Base-by-base conservation (phyloP, 2,329 filamentous ascomycete species). In the Aureobasidium lini region DNA sequence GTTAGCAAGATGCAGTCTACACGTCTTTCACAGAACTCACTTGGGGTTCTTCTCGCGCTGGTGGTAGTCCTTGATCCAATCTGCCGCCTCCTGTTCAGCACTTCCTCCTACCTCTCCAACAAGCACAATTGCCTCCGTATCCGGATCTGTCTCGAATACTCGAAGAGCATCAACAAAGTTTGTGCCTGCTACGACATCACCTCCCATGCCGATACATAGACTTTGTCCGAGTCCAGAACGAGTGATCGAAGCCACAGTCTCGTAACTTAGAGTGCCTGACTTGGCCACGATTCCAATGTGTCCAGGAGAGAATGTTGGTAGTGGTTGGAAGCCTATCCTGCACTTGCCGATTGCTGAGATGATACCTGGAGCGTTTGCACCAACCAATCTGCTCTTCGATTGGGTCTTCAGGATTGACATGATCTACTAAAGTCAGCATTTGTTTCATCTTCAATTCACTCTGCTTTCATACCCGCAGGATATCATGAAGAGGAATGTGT, bases 281-380 rank as follows among this genome's bases (percentile, higher is more conserved):
- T 90, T 91, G n/a, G 87, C 87, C 3, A 89, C 82, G 58, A 93
- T 88, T 2, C 88, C 88, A 23, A 93, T 77, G 60, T 82, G 81
- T 0, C 88, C 89, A 0, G 83, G 80, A 60, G 79, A 76, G 67
- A 90, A 92, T 60, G 85, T 89, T 0, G 86, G 82, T 11, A 92
- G 75, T 5, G 89, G 89, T 70, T 91, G 88, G 68, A 92, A 91
- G 0, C 89, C 88, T 68, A 88, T 84, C 46, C 84, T 79, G 65
- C 88, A 92, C 66, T 79, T 82, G 2, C 84, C 85, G 23, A 85
- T 81, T 0, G 88, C 85, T 4, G 87, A 87, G 60, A 92, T 90
- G 62, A 93, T 90, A 0, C 89, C 89, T 0, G 89, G 88, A 18
- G 86, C 88, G 69, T 92, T 93, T n/a, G 89, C 86, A 1, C 89